These are phyloP conservation scores for Apium graveolens DNA, from an alignment of 129 eudicot genomes.

Conservation along the genomic window DNA sequence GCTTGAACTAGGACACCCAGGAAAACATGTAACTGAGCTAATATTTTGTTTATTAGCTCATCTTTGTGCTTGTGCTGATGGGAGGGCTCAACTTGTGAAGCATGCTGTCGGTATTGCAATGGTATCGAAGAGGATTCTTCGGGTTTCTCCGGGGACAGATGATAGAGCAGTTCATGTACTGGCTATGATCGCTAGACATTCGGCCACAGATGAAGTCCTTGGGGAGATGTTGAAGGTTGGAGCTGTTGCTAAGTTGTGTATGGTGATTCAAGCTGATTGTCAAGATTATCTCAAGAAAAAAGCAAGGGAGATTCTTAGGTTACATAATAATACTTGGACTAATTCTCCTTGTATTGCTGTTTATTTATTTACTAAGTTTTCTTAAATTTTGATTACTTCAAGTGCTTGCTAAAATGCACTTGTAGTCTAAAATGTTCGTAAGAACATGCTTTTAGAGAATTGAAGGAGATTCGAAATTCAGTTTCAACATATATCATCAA, in stretches of 20 bases:
- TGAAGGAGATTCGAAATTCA: no score
- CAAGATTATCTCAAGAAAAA: constrained; percentile 49
- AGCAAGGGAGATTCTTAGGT: constrained; percentile 61
- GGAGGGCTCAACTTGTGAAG: constrained; percentile 52
- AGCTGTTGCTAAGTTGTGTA: constrained; percentile 65
- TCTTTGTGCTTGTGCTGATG: constrained; percentile 73
- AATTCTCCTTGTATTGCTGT: constrained; percentile 66
- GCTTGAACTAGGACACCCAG: constrained; percentile 35
- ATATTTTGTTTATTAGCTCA: constrained; percentile 51
- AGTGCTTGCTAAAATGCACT: neutral
- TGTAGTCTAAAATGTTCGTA: neutral
- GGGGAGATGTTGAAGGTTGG: constrained; percentile 73
- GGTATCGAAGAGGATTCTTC: constrained; percentile 52
- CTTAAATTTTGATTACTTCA: neutral
- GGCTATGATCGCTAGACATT: constrained; percentile 31
- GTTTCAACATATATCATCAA: no score
- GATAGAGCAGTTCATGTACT: constrained; percentile 52
- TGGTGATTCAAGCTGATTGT: constrained; percentile 70
- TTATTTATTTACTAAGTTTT: constrained; percentile 20
- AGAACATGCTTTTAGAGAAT: neutral
- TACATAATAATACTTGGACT: constrained; percentile 61
- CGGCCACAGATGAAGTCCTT: constrained; percentile 58
- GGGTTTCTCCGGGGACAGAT: constrained; percentile 56
- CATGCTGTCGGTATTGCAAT: constrained; percentile 62
- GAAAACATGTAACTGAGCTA: constrained; percentile 43